Base-by-base conservation (phyloP, 139 green algal genomes). In the Gonium pectorale region DNA sequence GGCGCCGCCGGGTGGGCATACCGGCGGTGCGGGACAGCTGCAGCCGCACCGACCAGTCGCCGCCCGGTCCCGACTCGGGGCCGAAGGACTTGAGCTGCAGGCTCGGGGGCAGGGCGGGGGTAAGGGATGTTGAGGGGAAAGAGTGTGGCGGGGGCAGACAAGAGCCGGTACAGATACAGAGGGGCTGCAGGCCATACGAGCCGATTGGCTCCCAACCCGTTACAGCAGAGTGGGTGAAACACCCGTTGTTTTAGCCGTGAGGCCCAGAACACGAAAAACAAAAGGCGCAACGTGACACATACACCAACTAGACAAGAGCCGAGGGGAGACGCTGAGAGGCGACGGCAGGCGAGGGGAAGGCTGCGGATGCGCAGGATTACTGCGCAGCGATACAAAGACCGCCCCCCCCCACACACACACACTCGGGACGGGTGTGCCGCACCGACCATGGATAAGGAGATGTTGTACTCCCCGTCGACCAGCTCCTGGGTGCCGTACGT, bases 401-500 rank as follows among this genome's bases (percentile, higher is more conserved):
- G n/a, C n/a, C 59, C 59, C 59, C 21, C 59, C 59, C 27, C 19
- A 5, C 59, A 8, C 29, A 37, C 59, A 15, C 27, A 3, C 4
- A 3, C 3, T 5, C 59, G 5, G 29, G 8, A 67, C 77, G 24
- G n/a, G n/a, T n/a, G n/a, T n/a, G n/a, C n/a, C n/a, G n/a, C n/a
- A n/a, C n/a, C n/a, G 31, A 89, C 89, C 91, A 93, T 91, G 69
- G 85, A 70, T 3, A 92, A 89, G 13, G 90, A 93, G 59, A 98
- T 90, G 59, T 94, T 91, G 79, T 92, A 87, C 29, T 88, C 56
- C 0, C 68, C 82, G 64, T 98, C 96, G 7, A 87, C 37, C 1
- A 98, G 68, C 43, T 90, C 56, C 81, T 99, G 96, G 29, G 90
- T 77, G 17, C 95, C 97, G 86, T 92, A 98, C 15, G 29, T 78